Conservation (phyloP, 345 rosid genomes). For the Brassica napus region DNA sequence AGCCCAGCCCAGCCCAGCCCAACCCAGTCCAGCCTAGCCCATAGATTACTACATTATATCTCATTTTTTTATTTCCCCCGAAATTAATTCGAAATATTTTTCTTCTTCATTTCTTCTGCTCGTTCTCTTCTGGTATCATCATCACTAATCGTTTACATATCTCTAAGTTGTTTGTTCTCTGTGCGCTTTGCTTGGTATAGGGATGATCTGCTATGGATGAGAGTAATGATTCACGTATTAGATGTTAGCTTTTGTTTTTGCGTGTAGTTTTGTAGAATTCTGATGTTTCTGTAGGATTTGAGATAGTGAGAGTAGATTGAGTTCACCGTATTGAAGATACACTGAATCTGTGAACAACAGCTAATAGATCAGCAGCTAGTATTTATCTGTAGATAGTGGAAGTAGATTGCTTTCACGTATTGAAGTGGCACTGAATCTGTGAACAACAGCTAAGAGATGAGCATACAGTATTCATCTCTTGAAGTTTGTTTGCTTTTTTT, state of each 20-base stretch:
- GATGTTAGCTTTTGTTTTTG: background rate
- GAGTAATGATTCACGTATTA: background rate
- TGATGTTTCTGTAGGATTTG: no score
- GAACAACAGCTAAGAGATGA: background rate
- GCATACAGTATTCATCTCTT: background rate
- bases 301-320: no score
- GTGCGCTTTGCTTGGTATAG: background rate
- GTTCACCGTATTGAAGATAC: no score
- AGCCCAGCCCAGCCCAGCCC: background rate
- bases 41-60: background rate
- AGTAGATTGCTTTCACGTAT: background rate
- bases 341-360: no score
- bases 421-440: background rate
- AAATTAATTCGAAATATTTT: background rate
- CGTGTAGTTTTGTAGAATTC: background rate
- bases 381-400: background rate
- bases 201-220: background rate
- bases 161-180: background rate
- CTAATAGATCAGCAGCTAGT: no score
- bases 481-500: no score
- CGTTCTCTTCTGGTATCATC: slow-evolving; percentile 68
- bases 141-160: background rate
- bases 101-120: no score
- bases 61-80: background rate
- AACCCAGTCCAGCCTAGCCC: background rate